A percentile compares a stretch with the other conserved stretches of the same genome.
Evolutionary conservation across 2,329 filamentous ascomycete species (phyloP).

Genomic region (Ceratocystis colombiana): DNA sequence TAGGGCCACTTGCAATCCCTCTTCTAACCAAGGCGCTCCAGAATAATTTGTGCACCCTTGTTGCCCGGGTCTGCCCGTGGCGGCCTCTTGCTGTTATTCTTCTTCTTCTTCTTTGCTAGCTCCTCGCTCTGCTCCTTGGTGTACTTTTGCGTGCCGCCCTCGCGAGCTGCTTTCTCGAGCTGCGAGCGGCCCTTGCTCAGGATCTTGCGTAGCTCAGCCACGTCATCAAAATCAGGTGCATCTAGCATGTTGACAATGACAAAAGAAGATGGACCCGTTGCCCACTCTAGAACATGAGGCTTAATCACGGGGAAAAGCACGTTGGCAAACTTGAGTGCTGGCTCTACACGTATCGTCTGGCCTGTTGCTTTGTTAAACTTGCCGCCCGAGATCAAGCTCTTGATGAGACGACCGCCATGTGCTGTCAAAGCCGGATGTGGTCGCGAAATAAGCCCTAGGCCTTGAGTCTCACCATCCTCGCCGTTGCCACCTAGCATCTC

Average conservation of each 20-base stretch:
- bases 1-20: background rate
- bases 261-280: constrained; percentile 74
- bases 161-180: constrained; percentile 56
- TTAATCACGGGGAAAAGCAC: constrained; percentile 74
- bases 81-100: constrained; percentile 35
- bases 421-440: constrained; percentile 52
- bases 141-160: constrained; percentile 47
- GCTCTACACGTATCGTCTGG: constrained; percentile 59
- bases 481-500: constrained; percentile 30
- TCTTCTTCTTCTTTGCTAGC: constrained; percentile 38
- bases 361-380: constrained; percentile 68
- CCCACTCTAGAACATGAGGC: constrained; percentile 68
- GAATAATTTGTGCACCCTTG: constrained; percentile 49
- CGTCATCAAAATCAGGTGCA: constrained; percentile 57
- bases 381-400: constrained; percentile 81
- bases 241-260: constrained; percentile 75
- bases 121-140: constrained; percentile 41
- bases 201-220: constrained; percentile 55
- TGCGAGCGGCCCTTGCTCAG: constrained; percentile 64
- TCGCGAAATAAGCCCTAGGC: constrained; percentile 30
- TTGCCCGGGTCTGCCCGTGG: constrained; percentile 40
- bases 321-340: constrained; percentile 68
- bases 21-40: constrained; percentile 43
- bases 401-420: constrained; percentile 72
- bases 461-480: constrained; percentile 35